Percentiles rank a stretch among this genome's conserved stretches.
phyloP scores from a whole-genome alignment of 2,329 filamentous ascomycete genomes.

The Cytospora mali region DNA sequence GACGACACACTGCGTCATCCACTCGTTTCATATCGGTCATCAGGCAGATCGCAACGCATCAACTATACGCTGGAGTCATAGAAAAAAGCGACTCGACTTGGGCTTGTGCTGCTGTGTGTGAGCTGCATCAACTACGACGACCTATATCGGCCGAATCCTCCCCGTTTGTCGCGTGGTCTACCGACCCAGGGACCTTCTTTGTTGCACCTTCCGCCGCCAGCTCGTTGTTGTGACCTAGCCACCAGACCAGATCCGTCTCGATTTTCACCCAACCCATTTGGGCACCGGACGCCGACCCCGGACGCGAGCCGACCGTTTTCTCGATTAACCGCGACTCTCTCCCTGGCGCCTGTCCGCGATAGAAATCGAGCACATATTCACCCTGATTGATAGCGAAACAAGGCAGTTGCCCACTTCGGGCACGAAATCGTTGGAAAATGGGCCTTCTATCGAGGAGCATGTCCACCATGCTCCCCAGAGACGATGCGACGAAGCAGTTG shows the following conservation, averaged over 20 bases:
- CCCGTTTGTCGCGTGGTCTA: slow-evolving; percentile 4
- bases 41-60: slow-evolving; percentile 5
- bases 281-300: background rate
- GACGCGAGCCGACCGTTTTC: background rate
- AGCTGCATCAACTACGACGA: background rate
- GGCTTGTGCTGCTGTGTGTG: background rate
- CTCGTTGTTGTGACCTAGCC: background rate
- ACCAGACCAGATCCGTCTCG: slow-evolving; percentile 2
- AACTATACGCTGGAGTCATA: slow-evolving; percentile 1
- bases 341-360: background rate
- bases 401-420: slow-evolving; percentile 16
- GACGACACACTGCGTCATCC: slow-evolving; percentile 20
- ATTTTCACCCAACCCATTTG: background rate
- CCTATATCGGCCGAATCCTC: background rate
- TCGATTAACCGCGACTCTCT: background rate
- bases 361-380: background rate
- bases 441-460: slow-evolving; percentile 4
- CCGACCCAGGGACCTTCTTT: slow-evolving; percentile 4
- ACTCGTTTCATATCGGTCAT: slow-evolving; percentile 21
- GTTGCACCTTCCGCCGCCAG: slow-evolving; percentile 1
- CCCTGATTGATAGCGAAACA: slow-evolving; percentile 3
- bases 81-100: slow-evolving; percentile 10
- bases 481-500: slow-evolving; percentile 45
- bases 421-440: slow-evolving; percentile 16
- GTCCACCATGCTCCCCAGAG: slow-evolving; percentile 24